These are phyloP conservation scores for Clarireedia homoeocarpa DNA, from an alignment of 2,329 filamentous ascomycete genomes.

Conservation along the genomic window DNA sequence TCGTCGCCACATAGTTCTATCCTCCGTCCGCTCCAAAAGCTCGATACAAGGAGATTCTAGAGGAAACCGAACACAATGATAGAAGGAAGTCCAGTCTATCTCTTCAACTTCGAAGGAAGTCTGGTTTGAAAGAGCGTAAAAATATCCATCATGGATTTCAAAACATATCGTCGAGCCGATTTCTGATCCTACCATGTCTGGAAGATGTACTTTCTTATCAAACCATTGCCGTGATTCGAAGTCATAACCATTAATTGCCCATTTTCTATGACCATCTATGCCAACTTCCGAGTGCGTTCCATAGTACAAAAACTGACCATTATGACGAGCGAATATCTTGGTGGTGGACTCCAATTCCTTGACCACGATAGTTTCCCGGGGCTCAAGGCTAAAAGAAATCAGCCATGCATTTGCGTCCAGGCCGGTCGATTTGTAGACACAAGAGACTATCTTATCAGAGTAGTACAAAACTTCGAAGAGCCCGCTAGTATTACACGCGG, in stretches of 20 bases:
- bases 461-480: constrained; percentile 50
- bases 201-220: constrained; percentile 41
- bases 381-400: constrained; percentile 40
- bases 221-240: constrained; percentile 36
- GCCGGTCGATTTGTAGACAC: constrained; percentile 42
- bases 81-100: constrained; percentile 60
- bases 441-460: constrained; percentile 48
- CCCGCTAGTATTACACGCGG: constrained; percentile 32
- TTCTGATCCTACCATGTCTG: constrained; percentile 54
- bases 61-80: constrained; percentile 57
- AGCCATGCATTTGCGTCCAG: constrained; percentile 40
- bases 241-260: constrained; percentile 50
- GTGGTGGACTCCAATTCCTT: constrained; percentile 37
- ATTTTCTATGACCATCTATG: constrained; percentile 49
- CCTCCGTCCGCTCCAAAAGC: constrained; percentile 36
- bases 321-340: constrained; percentile 62
- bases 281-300: constrained; percentile 52
- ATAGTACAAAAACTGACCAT: constrained; percentile 52
- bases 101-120: constrained; percentile 54
- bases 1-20: constrained; percentile 51
- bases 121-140: constrained; percentile 65
- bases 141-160: constrained; percentile 55
- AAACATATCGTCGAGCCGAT: constrained; percentile 64
- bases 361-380: constrained; percentile 35
- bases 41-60: constrained; percentile 38